Evolutionary conservation across 176 grass and related monocot species (phyloP).

Genomic region (Cocos nucifera): DNA sequence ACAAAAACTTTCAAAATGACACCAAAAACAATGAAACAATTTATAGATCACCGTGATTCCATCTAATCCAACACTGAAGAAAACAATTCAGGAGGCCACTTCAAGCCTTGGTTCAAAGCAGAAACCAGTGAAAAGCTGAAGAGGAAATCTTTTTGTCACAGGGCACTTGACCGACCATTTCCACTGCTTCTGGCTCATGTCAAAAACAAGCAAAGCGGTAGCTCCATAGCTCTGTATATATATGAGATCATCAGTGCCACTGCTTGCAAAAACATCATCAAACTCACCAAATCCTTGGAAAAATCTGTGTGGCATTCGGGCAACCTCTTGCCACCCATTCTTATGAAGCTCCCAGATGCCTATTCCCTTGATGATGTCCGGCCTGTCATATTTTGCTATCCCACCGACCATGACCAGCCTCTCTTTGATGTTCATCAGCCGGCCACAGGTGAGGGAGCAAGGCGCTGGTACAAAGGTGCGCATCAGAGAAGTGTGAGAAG

Average conservation of each 20-base stretch:
- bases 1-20: too few species aligned
- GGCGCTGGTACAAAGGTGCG: constrained; percentile 40
- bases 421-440: constrained; percentile 67
- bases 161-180: constrained; percentile 76
- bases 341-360: constrained; percentile 78
- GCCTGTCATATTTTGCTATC: constrained; percentile 80
- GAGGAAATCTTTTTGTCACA: constrained; percentile 78
- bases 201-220: constrained; percentile 67
- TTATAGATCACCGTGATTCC: too few species aligned
- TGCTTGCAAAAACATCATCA: constrained; percentile 87
- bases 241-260: constrained; percentile 53
- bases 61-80: too few species aligned
- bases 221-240: constrained; percentile 94
- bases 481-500: constrained; percentile 30
- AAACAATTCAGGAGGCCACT: constrained; percentile 36
- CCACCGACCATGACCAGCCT: constrained; percentile 82
- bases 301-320: constrained; percentile 81
- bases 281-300: constrained; percentile 96
- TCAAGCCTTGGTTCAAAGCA: constrained; percentile 88
- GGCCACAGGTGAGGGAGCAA: constrained; percentile 73
- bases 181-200: constrained; percentile 72
- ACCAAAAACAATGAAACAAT: too few species aligned
- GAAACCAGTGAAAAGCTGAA: constrained; percentile 92
- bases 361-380: constrained; percentile 94
- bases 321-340: constrained; percentile 59